Evolutionary conservation across 108 stramenopile genomes (phyloP).

Genomic region (Pseudonitzschia multiseries): DNA sequence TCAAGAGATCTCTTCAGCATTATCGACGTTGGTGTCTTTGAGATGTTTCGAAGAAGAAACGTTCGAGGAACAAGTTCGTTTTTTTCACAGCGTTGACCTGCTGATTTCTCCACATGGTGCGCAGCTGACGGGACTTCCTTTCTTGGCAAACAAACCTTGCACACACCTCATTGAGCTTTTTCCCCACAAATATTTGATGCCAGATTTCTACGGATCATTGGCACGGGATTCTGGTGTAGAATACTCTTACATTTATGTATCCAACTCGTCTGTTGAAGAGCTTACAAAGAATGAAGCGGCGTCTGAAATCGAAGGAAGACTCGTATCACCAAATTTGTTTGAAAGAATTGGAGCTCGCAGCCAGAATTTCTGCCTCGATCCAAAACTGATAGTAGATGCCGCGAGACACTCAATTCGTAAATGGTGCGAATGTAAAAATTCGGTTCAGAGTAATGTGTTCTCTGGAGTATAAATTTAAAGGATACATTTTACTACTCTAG

Average conservation of each 20-base stretch:
- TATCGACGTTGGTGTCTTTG: neutral
- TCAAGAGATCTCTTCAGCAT: neutral
- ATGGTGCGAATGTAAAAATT: neutral
- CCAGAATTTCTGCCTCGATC: neutral
- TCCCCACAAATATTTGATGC: slow-evolving; percentile 34
- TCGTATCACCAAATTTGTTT: neutral
- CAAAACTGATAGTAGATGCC: neutral
- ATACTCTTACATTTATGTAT: slow-evolving; percentile 26
- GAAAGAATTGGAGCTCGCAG: neutral
- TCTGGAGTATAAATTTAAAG: too few species aligned
- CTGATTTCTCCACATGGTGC: slow-evolving; percentile 49
- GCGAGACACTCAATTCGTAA: neutral
- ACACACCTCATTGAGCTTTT: slow-evolving; percentile 38
- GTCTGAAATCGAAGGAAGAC: neutral
- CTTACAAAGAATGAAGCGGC: neutral
- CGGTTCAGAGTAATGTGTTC: too few species aligned
- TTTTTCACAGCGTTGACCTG: slow-evolving; percentile 33
- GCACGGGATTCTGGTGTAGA: slow-evolving; percentile 13
- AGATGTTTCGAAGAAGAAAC: slow-evolving; percentile 32
- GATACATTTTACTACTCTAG: too few species aligned
- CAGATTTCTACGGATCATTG: slow-evolving; percentile 41
- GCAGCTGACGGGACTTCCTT: slow-evolving; percentile 44
- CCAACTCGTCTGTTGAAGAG: neutral
- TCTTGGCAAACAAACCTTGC: slow-evolving; percentile 34
- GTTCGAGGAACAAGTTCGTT: slow-evolving; percentile 33